Conservation (phyloP, 2,329 filamentous ascomycete species). For the Dendrostoma leiphaemia region DNA sequence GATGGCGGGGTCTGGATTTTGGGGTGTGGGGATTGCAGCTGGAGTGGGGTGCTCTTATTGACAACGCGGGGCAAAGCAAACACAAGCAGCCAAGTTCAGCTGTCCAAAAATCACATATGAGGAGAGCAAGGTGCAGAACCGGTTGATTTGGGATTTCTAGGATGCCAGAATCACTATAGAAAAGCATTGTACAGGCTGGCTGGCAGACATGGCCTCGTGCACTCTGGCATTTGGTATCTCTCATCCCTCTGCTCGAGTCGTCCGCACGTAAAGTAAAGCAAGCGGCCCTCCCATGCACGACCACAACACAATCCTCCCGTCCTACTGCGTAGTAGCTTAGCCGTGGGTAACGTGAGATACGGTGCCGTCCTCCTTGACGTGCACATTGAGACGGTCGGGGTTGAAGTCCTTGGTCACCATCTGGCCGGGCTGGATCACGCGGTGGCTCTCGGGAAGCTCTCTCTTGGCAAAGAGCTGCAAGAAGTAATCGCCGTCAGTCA, state of each 20-base stretch:
- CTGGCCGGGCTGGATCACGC: conserved; percentile 55
- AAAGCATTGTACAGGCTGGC: no score
- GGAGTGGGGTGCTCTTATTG: background rate
- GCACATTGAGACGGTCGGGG: conserved; percentile 56
- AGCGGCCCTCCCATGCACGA: background rate
- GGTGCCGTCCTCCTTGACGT: conserved; percentile 58
- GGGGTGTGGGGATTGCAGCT: background rate
- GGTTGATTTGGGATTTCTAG: no score
- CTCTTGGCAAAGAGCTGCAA: conserved; percentile 57
- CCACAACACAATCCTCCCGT: background rate
- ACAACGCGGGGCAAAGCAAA: background rate
- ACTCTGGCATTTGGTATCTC: no score
- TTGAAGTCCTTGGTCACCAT: conserved; percentile 59
- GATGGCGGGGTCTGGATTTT: conserved; percentile 25
- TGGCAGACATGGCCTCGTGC: no score
- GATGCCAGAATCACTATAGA: no score
- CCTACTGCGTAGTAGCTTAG: conserved; percentile 27
- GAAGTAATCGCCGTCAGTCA: background rate
- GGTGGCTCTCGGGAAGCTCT: conserved; percentile 55
- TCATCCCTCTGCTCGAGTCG: no score
- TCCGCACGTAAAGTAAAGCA: background rate
- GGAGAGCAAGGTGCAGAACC: no score
- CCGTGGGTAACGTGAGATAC: conserved; percentile 59
- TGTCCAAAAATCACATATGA: no score
- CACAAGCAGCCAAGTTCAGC: no score